Conservation (phyloP, 768 basidiomycete genomes). For the Trametes maxima region DNA sequence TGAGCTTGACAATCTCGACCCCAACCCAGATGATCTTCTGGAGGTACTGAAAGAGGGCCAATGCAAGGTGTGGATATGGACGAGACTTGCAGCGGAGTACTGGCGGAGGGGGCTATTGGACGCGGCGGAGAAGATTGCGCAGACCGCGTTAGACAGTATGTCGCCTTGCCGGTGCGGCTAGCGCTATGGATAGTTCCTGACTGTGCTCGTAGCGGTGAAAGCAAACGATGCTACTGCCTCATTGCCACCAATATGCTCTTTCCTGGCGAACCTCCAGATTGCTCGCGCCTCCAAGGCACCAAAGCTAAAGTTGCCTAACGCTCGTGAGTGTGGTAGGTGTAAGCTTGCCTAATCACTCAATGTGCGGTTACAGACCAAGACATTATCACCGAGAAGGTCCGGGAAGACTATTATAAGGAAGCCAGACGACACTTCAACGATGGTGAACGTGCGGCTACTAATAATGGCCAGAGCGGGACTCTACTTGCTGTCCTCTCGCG, state of each 20-base stretch:
- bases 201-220: constrained; percentile 47
- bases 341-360: neutral
- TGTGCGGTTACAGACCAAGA: constrained; percentile 57
- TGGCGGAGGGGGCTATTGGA: constrained; percentile 77
- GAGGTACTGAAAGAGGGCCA: constrained; percentile 73
- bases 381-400: constrained; percentile 58
- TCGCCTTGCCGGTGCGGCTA: constrained; percentile 3
- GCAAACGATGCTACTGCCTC: constrained; percentile 50
- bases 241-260: constrained; percentile 72
- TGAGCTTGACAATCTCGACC: constrained; percentile 85
- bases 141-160: constrained; percentile 67
- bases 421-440: constrained; percentile 71
- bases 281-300: constrained; percentile 82
- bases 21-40: constrained; percentile 72
- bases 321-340: constrained; percentile 55
- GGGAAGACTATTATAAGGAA: constrained; percentile 69
- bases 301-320: constrained; percentile 69
- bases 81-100: constrained; percentile 84
- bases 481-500: constrained; percentile 64
- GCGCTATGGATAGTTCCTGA: constrained; percentile 11
- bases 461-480: constrained; percentile 60
- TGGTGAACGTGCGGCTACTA: constrained; percentile 52
- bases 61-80: constrained; percentile 76
- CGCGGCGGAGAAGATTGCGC: constrained; percentile 76
- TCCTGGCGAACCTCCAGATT: constrained; percentile 86